Evolutionary conservation across 139 green algal genomes (phyloP), one percentile per base, ranked within the genome.

Genomic region (Chlorella ohadii): DNA sequence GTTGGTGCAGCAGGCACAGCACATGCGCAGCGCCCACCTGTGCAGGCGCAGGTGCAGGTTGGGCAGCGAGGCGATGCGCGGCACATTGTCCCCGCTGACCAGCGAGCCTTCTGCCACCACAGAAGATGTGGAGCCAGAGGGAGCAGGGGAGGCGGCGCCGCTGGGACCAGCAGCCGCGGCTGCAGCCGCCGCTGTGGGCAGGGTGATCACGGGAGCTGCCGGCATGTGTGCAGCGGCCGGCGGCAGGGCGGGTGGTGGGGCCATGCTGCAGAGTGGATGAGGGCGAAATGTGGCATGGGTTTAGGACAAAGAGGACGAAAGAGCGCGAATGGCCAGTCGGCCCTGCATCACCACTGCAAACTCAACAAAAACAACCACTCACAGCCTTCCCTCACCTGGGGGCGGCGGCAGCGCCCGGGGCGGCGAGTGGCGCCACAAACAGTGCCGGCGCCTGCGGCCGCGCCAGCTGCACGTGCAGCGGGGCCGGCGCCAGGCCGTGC

Each of bases 51-150:
- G 36, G 70, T 85, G 79, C 56, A 85, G 79, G 76, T 87, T 87
- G 56, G 82, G 82, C 82, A 87, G 83, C 34, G 82, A 87, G 27
- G 71, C 59, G 47, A 83, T 68, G 38, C 82, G 70, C 7, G 82
- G 82, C 33, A 81, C 71, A 31, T 19, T 27, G 38, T 12, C 31
- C 6, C 23, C 23, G 31, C 47, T 34, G 63, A 31, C 47, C 47
- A 55, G 47, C 31, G 19, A 33, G 9, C 39, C 39, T 38, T 39
- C n/a, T 23, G 47, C 72, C 1, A 15, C 47, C 56, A 27, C 2
- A 0, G 56, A 56, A 25, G 76, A 82, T 36, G 27, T 20, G 12
- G 59, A 33, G 2, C 51, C 59, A 25, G 76, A 72, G 51, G 72
- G 28, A 5, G 57, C 74, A 9, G 47, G 59, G 59, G 22, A 59